Evolutionary conservation across 2,329 filamentous ascomycete genomes (phyloP).

Genomic region (Aspergillus udagawae): DNA sequence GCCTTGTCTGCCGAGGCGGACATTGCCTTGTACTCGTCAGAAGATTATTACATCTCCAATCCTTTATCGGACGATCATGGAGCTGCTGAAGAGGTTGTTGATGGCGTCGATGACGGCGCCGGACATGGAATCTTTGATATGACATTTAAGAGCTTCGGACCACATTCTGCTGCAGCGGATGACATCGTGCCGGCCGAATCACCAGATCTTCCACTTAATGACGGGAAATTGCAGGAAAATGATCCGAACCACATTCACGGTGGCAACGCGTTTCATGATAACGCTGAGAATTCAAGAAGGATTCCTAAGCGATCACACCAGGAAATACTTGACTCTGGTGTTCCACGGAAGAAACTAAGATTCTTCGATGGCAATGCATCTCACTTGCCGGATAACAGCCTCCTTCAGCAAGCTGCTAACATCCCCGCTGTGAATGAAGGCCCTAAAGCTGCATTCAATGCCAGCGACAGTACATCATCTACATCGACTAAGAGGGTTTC

Average conservation of each 20-base stretch:
- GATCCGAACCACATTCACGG: background rate
- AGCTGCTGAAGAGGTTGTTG: constrained; percentile 10
- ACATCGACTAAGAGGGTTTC: constrained; percentile 4
- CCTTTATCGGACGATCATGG: constrained; percentile 13
- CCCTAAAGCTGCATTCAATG: background rate
- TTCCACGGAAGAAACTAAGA: constrained; percentile 8
- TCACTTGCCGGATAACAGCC: background rate
- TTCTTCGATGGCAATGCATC: background rate
- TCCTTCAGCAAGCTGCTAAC: background rate
- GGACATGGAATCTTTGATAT: constrained; percentile 23
- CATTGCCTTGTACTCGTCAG: constrained; percentile 38
- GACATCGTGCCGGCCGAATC: background rate
- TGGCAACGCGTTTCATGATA: background rate
- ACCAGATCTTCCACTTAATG: background rate
- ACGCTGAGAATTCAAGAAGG: background rate
- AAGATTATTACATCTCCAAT: constrained; percentile 38
- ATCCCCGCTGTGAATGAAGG: background rate
- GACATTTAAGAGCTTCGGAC: constrained; percentile 14
- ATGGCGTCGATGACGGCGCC: constrained; percentile 9
- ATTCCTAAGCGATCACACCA: background rate
- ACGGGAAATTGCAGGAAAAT: background rate
- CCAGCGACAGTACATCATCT: constrained; percentile 5
- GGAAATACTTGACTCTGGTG: background rate
- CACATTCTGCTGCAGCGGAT: background rate
- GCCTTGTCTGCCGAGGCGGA: constrained; percentile 48